Conservation (phyloP, 345 rosid genomes). For the Boechera stricta region DNA sequence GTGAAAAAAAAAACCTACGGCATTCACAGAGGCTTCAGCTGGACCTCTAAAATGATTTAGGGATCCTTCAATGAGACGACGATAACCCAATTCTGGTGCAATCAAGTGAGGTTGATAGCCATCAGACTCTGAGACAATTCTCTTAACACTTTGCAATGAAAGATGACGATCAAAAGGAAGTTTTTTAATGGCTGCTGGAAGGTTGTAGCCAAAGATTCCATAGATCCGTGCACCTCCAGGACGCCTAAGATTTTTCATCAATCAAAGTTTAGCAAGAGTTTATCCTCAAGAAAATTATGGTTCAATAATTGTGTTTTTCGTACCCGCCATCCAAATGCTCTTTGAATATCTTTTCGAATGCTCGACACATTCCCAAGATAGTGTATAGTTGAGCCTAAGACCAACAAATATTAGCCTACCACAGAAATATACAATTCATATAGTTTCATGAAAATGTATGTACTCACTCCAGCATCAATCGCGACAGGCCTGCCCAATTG, state of each 20-base stretch:
- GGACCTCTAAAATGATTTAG: slow-evolving; percentile 77
- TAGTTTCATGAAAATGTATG: not conserved
- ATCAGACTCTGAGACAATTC: slow-evolving; percentile 78
- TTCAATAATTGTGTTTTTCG: slow-evolving; percentile 3
- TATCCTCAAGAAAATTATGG: not conserved
- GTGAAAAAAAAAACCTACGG: slow-evolving; percentile 53
- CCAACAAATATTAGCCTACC: slow-evolving; percentile 17
- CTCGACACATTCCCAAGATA: slow-evolving; percentile 80
- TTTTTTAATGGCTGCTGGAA: slow-evolving; percentile 75
- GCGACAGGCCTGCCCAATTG: slow-evolving; percentile 87
- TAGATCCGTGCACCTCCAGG: slow-evolving; percentile 79
- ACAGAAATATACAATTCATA: not conserved
- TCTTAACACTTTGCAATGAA: slow-evolving; percentile 72
- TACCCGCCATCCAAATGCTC: slow-evolving; percentile 99
- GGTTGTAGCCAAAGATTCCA: slow-evolving; percentile 79
- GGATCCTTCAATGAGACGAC: slow-evolving; percentile 73
- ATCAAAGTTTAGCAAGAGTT: slow-evolving; percentile 11
- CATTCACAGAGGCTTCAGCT: slow-evolving; percentile 86
- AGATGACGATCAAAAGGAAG: slow-evolving; percentile 87
- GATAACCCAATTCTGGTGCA: slow-evolving; percentile 83
- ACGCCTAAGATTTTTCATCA: slow-evolving; percentile 51
- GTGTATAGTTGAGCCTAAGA: slow-evolving; percentile 80
- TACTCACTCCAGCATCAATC: slow-evolving; percentile 91
- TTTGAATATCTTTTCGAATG: slow-evolving; percentile 84
- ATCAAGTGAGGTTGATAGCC: slow-evolving; percentile 90